These are phyloP conservation scores for Sclerotiophoma versabilis DNA, from an alignment of 2,329 filamentous ascomycete species.

Conservation along the genomic window DNA sequence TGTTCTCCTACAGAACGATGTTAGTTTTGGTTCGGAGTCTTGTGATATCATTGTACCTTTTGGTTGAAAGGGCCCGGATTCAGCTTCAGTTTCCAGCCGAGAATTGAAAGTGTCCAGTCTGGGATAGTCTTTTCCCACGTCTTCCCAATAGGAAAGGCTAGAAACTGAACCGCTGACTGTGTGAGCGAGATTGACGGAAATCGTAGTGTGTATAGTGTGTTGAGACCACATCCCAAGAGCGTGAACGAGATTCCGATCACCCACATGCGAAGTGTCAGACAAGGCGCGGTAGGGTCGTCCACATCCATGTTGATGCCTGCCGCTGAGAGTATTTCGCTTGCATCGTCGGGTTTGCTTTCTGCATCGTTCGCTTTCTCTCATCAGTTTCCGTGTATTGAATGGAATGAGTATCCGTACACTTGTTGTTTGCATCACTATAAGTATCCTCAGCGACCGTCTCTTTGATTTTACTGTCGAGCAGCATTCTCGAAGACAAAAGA, in stretches of 20 bases:
- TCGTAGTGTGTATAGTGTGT: not conserved
- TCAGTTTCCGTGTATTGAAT: not conserved
- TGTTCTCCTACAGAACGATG: not conserved
- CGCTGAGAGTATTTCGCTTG: not conserved
- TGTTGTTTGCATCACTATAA: not conserved
- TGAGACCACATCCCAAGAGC: not conserved
- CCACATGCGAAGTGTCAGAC: conserved; percentile 2
- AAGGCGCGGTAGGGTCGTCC: not conserved
- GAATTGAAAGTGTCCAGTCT: not conserved
- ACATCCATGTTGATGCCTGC: not conserved
- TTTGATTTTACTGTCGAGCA: not conserved
- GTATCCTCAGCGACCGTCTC: not conserved
- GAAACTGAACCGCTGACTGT: not conserved
- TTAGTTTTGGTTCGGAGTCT: not conserved
- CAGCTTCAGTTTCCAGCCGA: not conserved
- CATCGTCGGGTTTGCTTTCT: not conserved
- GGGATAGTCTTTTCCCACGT: not conserved
- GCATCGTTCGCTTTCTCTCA: not conserved
- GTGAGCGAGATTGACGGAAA: conserved; percentile 1
- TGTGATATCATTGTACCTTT: not conserved
- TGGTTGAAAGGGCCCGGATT: not conserved
- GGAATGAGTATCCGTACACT: not conserved
- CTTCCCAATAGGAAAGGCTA: not conserved
- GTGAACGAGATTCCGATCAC: conserved; percentile 3
- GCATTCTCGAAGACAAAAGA: not conserved